These are phyloP conservation scores for Nakazawaea populi DNA, from an alignment of 805 yeast genomes.

Conservation along the genomic window DNA sequence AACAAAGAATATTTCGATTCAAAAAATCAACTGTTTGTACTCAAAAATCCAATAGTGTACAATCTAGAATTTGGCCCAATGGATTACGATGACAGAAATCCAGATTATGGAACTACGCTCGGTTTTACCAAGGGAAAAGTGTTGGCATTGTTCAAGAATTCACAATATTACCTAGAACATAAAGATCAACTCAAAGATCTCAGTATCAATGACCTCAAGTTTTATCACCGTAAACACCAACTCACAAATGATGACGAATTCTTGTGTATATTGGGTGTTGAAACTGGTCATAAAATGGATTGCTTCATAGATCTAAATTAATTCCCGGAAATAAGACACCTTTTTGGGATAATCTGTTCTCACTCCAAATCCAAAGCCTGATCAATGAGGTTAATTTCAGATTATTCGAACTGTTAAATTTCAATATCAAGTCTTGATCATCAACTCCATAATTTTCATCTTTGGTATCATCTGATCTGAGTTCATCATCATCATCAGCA, in stretches of 20 bases:
- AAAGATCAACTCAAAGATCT: conserved; percentile 12
- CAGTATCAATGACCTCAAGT: conserved; percentile 24
- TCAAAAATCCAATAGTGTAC: conserved; percentile 40
- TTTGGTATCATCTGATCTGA: conserved; percentile 7
- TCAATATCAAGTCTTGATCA: conserved; percentile 7
- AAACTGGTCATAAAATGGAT: conserved; percentile 43
- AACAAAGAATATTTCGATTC: conserved; percentile 13
- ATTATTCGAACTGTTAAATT: conserved; percentile 16
- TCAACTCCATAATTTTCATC: conserved; percentile 19
- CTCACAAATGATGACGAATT: conserved; percentile 36
- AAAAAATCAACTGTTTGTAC: conserved; percentile 13
- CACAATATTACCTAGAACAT: conserved; percentile 19
- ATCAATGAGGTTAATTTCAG: conserved; percentile 20
- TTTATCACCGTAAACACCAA: conserved; percentile 28
- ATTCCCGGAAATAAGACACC: conserved; percentile 7
- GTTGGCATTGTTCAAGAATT: conserved; percentile 47
- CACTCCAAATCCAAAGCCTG: conserved; percentile 21
- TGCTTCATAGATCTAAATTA: conserved; percentile 23
- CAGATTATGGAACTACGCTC: conserved; percentile 66
- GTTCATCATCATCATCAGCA: conserved; percentile 2
- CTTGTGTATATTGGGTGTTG: conserved; percentile 45
- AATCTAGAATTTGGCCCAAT: conserved; percentile 80
- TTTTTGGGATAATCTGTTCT: conserved; percentile 1
- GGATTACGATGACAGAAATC: conserved; percentile 60
- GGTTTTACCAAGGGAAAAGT: conserved; percentile 54